phyloP scores from a whole-genome alignment of 305 asterid genomes.

The Fraxinus greggii region DNA sequence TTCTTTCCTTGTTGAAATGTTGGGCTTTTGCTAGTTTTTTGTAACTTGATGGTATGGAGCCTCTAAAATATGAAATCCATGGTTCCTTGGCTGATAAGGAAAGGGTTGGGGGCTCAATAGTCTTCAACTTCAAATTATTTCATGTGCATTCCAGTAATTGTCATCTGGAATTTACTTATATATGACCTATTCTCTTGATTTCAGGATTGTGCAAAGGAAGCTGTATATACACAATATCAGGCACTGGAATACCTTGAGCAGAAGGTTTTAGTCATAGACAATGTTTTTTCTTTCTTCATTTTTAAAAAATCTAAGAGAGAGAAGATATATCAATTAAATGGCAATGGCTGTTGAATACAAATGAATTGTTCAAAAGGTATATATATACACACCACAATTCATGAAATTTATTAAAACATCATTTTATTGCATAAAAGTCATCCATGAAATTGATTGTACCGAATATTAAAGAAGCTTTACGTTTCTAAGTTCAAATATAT shows the following conservation, averaged over 20 bases:
- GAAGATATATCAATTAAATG: conserved; percentile 2
- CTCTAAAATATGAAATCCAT: conserved; percentile 4
- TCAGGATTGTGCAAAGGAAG: conserved; percentile 79
- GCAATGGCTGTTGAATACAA: background rate
- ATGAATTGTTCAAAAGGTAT: background rate
- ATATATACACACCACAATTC: background rate
- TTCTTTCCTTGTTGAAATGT: conserved; percentile 3
- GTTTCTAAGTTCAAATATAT: background rate
- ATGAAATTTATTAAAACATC: conserved; percentile 8
- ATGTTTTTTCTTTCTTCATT: conserved; percentile 11
- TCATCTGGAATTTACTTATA: conserved; percentile 25
- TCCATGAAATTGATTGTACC: background rate
- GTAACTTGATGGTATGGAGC: conserved; percentile 6
- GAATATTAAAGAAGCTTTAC: background rate
- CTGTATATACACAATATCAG: conserved; percentile 62
- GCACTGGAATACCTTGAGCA: conserved; percentile 81
- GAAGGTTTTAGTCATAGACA: conserved; percentile 45
- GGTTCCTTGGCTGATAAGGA: conserved; percentile 8
- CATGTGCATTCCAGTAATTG: background rate
- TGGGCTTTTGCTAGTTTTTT: conserved; percentile 2
- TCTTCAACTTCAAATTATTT: conserved; percentile 17
- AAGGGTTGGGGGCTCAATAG: conserved; percentile 9
- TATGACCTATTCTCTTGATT: conserved; percentile 23
- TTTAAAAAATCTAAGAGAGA: conserved; percentile 1
- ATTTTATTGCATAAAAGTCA: background rate